Percentiles rank a stretch among this genome's conserved stretches.
Conservation (phyloP, 768 basidiomycete genomes). For the Pleurotus tuoliensis region DNA sequence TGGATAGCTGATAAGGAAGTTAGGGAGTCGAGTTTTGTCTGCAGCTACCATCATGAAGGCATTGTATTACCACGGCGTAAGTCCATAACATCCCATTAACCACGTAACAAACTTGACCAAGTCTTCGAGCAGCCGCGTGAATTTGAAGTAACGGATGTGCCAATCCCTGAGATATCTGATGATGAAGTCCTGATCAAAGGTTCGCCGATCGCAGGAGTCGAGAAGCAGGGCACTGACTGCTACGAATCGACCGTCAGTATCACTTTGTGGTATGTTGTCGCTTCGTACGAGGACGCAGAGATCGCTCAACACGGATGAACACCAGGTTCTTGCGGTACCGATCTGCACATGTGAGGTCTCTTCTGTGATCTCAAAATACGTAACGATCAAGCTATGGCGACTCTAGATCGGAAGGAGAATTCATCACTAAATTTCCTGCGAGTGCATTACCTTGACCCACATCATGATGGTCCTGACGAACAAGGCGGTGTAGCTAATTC, state of each 20-base stretch:
- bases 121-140: constrained; percentile 33
- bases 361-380: background rate
- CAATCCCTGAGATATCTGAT: constrained; percentile 48
- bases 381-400: background rate
- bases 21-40: too few species aligned
- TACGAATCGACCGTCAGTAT: background rate
- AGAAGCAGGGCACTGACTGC: background rate
- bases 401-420: constrained; percentile 37
- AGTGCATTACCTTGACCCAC: background rate
- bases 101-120: background rate
- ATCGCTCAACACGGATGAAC: background rate
- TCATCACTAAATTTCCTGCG: constrained; percentile 60
- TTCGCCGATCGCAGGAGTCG: constrained; percentile 13
- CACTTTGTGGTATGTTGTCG: constrained; percentile 1
- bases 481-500: constrained; percentile 47
- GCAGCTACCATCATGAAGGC: constrained; percentile 35
- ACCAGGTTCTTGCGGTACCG: constrained; percentile 4
- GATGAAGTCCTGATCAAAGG: constrained; percentile 61
- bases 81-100: constrained; percentile 1
- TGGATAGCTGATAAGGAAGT: too few species aligned
- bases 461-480: background rate
- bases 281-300: background rate
- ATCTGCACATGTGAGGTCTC: background rate
- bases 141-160: constrained; percentile 48
- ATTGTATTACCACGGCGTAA: constrained; percentile 42